A percentile compares a stretch with the other conserved stretches of the same genome.
Evolutionary conservation across 257 asterid species (phyloP).

Genomic region (Forsythia viridissima): DNA sequence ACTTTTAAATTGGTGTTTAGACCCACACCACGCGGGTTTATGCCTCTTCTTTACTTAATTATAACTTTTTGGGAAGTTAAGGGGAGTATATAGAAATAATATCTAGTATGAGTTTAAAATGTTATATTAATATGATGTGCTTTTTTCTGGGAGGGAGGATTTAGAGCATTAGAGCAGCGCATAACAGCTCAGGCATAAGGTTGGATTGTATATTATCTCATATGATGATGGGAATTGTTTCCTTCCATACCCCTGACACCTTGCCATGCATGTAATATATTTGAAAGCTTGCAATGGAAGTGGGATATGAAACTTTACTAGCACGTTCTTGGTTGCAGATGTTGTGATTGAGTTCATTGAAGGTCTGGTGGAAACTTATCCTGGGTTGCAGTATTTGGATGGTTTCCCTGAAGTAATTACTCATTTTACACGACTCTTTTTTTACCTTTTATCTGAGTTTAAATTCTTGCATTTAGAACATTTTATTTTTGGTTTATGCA

Average conservation of each 20-base stretch:
- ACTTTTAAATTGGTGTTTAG: background rate
- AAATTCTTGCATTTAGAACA: background rate
- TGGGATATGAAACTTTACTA: constrained; percentile 14
- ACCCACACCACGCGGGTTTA: background rate
- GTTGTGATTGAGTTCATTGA: constrained; percentile 95
- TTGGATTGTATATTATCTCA: background rate
- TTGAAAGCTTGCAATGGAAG: background rate
- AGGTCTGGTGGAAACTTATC: constrained; percentile 91
- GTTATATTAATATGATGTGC: background rate
- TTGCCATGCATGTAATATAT: too few species aligned
- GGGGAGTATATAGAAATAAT: background rate
- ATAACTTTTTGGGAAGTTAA: background rate
- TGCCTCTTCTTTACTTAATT: background rate
- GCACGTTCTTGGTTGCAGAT: constrained; percentile 54
- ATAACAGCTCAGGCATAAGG: background rate
- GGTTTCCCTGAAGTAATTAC: constrained; percentile 82
- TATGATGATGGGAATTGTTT: background rate
- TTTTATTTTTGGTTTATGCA: background rate
- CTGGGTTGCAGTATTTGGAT: constrained; percentile 93
- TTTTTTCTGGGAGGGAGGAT: background rate
- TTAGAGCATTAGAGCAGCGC: background rate
- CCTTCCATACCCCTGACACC: background rate
- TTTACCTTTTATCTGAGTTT: constrained; percentile 5
- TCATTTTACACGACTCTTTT: background rate
- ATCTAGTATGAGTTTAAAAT: background rate